Percentiles rank a stretch among this genome's conserved stretches.
These are phyloP conservation scores for Arabis alpina DNA, from an alignment of 345 rosid genomes.

Conservation along the genomic window DNA sequence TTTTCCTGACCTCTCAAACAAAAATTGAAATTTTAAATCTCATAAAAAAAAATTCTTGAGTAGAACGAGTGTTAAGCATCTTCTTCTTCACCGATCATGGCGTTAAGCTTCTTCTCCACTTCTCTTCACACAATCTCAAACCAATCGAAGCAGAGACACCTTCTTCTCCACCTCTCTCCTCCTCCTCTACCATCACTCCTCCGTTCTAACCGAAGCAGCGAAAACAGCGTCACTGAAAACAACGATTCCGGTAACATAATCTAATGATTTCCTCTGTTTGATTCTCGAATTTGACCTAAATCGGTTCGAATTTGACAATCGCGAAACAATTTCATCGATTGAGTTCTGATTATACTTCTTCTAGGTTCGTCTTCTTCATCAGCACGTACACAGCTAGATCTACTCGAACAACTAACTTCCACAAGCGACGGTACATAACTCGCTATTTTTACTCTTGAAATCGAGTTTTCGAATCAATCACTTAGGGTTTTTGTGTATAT, in stretches of 20 bases:
- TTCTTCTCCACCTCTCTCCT: conserved; percentile 25
- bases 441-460: not conserved
- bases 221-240: conserved; percentile 46
- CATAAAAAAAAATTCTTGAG: conserved; percentile 2
- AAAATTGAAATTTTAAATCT: conserved; percentile 17
- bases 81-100: conserved; percentile 19
- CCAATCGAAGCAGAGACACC: conserved; percentile 14
- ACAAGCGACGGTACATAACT: conserved; percentile 55
- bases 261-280: too few species aligned
- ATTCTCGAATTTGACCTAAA: too few species aligned
- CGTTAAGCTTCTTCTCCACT: conserved; percentile 38
- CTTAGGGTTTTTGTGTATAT: too few species aligned
- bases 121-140: conserved; percentile 42
- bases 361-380: conserved; percentile 64
- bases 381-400: conserved; percentile 71
- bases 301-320: too few species aligned
- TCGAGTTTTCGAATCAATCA: too few species aligned
- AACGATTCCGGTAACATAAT: too few species aligned
- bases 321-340: too few species aligned
- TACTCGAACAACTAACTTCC: conserved; percentile 72
- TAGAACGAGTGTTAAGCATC: conserved; percentile 4
- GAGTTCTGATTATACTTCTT: not conserved
- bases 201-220: conserved; percentile 47
- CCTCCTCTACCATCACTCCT: conserved; percentile 43
- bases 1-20: conserved; percentile 26